Percentiles rank a stretch among this genome's conserved stretches.
Evolutionary conservation across 305 asterid species (phyloP).

Genomic region (Ruellia speciosa): DNA sequence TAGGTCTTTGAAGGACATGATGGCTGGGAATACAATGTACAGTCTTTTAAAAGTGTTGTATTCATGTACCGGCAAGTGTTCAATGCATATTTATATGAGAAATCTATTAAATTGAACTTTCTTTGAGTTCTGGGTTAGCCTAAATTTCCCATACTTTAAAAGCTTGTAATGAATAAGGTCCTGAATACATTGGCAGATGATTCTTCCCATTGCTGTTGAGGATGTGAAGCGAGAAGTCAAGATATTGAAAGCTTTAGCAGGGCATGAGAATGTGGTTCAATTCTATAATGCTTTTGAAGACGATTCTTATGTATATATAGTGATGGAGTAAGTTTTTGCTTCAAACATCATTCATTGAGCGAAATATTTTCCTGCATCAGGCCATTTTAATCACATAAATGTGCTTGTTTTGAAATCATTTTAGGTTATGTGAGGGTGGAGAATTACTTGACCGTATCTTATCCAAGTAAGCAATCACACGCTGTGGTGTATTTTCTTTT

Average conservation of each 20-base stretch:
- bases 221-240: constrained; percentile 83
- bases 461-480: constrained; percentile 54
- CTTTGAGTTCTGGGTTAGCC: background rate
- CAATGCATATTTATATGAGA: too few relatives aligned
- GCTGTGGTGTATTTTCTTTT: background rate
- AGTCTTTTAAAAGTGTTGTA: background rate
- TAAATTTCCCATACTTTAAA: constrained; percentile 1
- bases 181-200: constrained; percentile 46
- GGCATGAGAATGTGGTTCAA: constrained; percentile 76
- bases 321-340: constrained; percentile 61
- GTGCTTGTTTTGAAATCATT: too few relatives aligned
- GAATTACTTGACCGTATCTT: constrained; percentile 83
- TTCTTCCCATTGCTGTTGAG: constrained; percentile 73
- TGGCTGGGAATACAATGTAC: background rate
- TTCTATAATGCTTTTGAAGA: constrained; percentile 71
- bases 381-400: constrained; percentile 11
- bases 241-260: constrained; percentile 73
- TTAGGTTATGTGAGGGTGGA: constrained; percentile 79
- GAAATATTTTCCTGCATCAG: constrained; percentile 5
- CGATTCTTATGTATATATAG: constrained; percentile 62
- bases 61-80: background rate
- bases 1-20: background rate
- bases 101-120: background rate
- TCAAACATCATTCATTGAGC: background rate
- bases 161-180: constrained; percentile 13